Evolutionary conservation across 192 early-diverging fungal species (phyloP).

Genomic region (Glomus cerebriforme): DNA sequence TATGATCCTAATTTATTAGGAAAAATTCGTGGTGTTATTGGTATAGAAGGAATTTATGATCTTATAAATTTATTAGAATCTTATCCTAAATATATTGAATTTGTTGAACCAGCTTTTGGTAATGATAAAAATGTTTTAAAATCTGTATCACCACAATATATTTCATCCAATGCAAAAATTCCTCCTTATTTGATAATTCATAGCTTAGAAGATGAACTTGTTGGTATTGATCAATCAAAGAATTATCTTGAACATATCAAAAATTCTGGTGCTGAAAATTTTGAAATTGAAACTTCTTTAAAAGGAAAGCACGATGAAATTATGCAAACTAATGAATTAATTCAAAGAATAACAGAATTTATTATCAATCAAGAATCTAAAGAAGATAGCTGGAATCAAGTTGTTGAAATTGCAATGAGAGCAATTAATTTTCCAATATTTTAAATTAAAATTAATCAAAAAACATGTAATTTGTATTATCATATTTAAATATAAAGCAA

Average conservation of each 20-base stretch:
- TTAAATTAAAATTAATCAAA: too few species aligned
- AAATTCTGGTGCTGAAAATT: slow-evolving; percentile 15
- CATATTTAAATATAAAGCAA: too few species aligned
- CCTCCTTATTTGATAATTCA: slow-evolving; percentile 68
- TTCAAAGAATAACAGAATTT: slow-evolving; percentile 40
- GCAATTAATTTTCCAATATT: background rate
- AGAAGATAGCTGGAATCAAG: background rate
- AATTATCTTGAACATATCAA: slow-evolving; percentile 44
- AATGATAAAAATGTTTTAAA: slow-evolving; percentile 41
- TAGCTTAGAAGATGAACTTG: slow-evolving; percentile 67
- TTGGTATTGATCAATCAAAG: slow-evolving; percentile 59
- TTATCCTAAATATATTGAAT: slow-evolving; percentile 72
- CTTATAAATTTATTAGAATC: slow-evolving; percentile 60
- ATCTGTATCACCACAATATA: slow-evolving; percentile 52
- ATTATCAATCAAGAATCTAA: slow-evolving; percentile 8
- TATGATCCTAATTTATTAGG: slow-evolving; percentile 28
- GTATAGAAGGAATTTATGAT: slow-evolving; percentile 86
- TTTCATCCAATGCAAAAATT: background rate
- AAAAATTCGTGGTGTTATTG: slow-evolving; percentile 62
- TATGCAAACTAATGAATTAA: slow-evolving; percentile 34
- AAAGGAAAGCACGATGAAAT: slow-evolving; percentile 44
- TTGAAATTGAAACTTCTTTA: slow-evolving; percentile 32
- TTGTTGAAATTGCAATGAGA: background rate
- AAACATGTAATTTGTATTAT: too few species aligned
- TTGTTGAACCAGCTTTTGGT: slow-evolving; percentile 74